phyloP scores from a whole-genome alignment of 2,329 filamentous ascomycete genomes.

The Botrytis aclada region DNA sequence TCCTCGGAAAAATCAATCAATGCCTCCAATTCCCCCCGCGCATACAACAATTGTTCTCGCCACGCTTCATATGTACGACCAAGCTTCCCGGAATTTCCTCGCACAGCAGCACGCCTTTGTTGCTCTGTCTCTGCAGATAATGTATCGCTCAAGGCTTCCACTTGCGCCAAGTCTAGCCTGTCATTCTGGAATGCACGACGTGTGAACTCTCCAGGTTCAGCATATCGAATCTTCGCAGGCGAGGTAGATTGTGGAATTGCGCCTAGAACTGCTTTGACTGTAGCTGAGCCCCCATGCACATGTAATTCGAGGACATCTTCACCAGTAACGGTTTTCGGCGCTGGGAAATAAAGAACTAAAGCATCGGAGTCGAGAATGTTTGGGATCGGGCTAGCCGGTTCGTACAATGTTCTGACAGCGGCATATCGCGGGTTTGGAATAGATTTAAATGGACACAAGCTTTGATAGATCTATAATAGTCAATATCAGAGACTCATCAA shows the following conservation, averaged over 20 bases:
- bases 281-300: constrained; percentile 87
- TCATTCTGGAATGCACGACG: constrained; percentile 85
- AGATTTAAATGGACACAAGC: constrained; percentile 54
- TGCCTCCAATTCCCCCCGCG: constrained; percentile 88
- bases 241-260: constrained; percentile 62
- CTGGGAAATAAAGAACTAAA: constrained; percentile 68
- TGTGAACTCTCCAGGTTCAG: constrained; percentile 94
- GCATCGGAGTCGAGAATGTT: constrained; percentile 66
- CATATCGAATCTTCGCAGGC: constrained; percentile 64
- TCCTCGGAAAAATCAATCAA: constrained; percentile 97
- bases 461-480: constrained; percentile 56
- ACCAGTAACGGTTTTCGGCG: constrained; percentile 80
- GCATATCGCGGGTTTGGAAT: constrained; percentile 62
- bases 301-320: constrained; percentile 92
- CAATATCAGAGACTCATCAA: constrained; percentile 16
- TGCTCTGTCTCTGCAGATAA: constrained; percentile 80
- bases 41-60: constrained; percentile 72
- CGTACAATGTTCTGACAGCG: constrained; percentile 69
- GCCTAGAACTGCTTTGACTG: constrained; percentile 78
- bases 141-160: constrained; percentile 62
- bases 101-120: constrained; percentile 81
- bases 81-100: constrained; percentile 68
- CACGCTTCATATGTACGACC: constrained; percentile 77
- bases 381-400: constrained; percentile 45
- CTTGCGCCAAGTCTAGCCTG: constrained; percentile 81